Base-by-base conservation (phyloP, 75 land plant genomes). In the Isoetes taiwanensis region DNA sequence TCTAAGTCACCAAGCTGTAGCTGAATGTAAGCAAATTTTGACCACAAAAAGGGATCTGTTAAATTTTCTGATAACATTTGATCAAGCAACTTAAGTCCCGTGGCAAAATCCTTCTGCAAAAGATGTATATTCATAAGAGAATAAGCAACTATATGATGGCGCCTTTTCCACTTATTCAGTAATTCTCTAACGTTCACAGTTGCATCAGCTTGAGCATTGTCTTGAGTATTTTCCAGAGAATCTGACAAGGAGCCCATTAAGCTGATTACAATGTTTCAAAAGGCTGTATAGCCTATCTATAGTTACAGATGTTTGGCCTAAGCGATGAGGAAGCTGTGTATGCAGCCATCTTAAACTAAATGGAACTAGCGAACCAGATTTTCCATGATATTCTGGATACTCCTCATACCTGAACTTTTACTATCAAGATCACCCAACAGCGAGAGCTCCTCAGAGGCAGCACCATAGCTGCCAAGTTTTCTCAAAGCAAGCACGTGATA, bases 1-100 rank as follows among this genome's bases (percentile, higher is more conserved):
- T 69, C 74, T 11, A 94, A 43, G 67, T 94, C 91, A 21, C 99
- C 99, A 6, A 82, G 34, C 73, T 84, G 99, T 71, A 89, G 69
- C 54, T 81, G 90, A 12, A 93, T 67, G 43, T 77, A 80, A 23
- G 82, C 99, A 29, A 89, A 48, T 65, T 79, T 89, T 1, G 99
- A 82, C 20, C 81, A 35, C 69, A 94, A 59, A 0, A 54, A 58
- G 0, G 83, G 74, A 74, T 89, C 75, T 19, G 37, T 26, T 28
- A 72, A 71, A 29, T 66, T 46, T 29, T 28, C 57, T 29, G 33
- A 32, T 2, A 94, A 55, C 34, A 75, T 48, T 25, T 69, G 58
- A 29, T 60, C 56, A 5, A 94, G 38, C 78, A 85, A 74, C 37
- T 56, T 42, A 58, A 94, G 70, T 40, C 75, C 77, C 28, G 80